Conservation (phyloP, 345 rosid genomes). For the Ricinus communis region DNA sequence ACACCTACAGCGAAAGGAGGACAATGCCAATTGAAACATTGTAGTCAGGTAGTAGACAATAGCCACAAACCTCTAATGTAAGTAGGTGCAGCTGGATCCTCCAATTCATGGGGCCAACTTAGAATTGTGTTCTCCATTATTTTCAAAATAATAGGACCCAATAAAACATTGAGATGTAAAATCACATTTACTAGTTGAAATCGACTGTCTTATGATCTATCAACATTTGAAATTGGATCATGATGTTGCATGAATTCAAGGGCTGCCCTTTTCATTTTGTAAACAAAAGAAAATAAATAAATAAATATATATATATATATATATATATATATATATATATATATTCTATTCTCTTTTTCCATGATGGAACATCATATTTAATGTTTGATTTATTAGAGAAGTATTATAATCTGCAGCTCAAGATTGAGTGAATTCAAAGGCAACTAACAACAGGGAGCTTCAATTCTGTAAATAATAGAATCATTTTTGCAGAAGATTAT, state of each 20-base stretch:
- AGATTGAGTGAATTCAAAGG: no score
- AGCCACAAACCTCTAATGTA: neutral
- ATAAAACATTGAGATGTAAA: neutral
- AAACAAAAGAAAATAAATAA: neutral
- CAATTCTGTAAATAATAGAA: no score
- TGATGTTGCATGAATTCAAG: slow-evolving; percentile 8
- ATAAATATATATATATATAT: no score
- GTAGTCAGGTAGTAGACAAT: neutral
- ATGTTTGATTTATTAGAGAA: no score
- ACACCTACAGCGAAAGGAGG: no score
- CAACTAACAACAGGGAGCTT: no score
- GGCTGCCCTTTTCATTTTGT: neutral
- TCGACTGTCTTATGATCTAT: slow-evolving; percentile 25
- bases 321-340: no score
- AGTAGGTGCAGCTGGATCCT: neutral
- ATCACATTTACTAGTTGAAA: neutral
- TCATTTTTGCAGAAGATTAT: no score
- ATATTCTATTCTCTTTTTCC: no score
- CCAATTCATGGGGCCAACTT: neutral
- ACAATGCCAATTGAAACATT: no score
- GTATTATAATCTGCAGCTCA: no score
- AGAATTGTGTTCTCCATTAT: neutral
- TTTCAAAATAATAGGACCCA: neutral
- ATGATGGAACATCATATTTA: no score
- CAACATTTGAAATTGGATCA: slow-evolving; percentile 16